A percentile compares a stretch with the other conserved stretches of the same genome.
Conservation (phyloP, 108 stramenopile genomes). For the Fistulifera pelliculosa region DNA sequence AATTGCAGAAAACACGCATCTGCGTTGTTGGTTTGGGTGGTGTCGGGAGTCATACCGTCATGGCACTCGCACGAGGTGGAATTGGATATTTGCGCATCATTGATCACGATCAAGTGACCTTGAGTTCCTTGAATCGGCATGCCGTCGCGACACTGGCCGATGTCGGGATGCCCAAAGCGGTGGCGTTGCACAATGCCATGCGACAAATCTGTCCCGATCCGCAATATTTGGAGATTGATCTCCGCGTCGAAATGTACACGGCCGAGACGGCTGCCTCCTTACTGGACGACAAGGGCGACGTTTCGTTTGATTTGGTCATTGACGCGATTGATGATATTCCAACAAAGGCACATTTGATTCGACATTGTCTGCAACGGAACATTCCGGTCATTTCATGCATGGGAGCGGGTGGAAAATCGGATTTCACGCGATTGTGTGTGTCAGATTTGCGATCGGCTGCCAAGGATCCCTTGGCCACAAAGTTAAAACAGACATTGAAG, state of each 20-base stretch:
- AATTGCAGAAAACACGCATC: conserved; percentile 45
- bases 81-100: conserved; percentile 83
- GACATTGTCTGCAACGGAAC: conserved; percentile 52
- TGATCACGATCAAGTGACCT: conserved; percentile 98
- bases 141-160: conserved; percentile 91
- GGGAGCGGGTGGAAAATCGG: conserved; percentile 95
- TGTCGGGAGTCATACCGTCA: conserved; percentile 89
- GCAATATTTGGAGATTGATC: conserved; percentile 33
- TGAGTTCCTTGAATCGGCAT: conserved; percentile 96
- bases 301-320: conserved; percentile 79
- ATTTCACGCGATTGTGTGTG: conserved; percentile 91
- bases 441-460: conserved; percentile 75
- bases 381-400: conserved; percentile 87
- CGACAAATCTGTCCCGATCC: conserved; percentile 54
- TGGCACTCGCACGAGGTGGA: conserved; percentile 88
- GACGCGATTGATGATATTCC: conserved; percentile 98
- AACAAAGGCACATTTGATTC: conserved; percentile 90
- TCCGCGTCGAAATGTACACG: conserved; percentile 65
- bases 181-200: conserved; percentile 50
- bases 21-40: conserved; percentile 95
- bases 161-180: conserved; percentile 89
- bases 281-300: conserved; percentile 25
- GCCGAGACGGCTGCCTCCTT: conserved; percentile 47
- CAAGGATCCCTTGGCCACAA: conserved; percentile 83
- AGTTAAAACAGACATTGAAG: conserved; percentile 76